Evolutionary conservation across 768 basidiomycete genomes (phyloP).

Genomic region (Pleurotus eryngii): DNA sequence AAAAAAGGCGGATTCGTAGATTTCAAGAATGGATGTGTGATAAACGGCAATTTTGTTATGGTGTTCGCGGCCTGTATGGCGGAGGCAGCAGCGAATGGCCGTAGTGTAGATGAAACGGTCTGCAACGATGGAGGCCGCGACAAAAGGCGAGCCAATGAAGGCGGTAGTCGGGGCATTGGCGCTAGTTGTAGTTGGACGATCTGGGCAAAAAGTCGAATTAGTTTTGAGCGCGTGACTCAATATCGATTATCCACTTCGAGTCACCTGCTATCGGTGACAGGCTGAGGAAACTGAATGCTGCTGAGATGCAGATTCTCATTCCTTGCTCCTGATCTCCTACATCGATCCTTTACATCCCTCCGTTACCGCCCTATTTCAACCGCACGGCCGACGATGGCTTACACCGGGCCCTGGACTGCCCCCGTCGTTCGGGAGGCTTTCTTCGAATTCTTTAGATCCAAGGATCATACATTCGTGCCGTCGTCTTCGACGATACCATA

Average conservation of each 20-base stretch:
- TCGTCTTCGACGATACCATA: slow-evolving; percentile 94
- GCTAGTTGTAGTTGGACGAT: background rate
- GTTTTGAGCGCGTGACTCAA: slow-evolving; percentile 16
- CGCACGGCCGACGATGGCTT: slow-evolving; percentile 28
- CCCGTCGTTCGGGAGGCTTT: slow-evolving; percentile 80
- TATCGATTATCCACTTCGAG: slow-evolving; percentile 9
- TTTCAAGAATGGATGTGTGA: slow-evolving; percentile 16
- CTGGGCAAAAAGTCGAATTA: background rate
- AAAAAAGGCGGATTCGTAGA: slow-evolving; percentile 16
- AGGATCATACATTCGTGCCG: slow-evolving; percentile 83
- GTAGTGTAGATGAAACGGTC: slow-evolving; percentile 4
- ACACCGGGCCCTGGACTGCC: slow-evolving; percentile 71
- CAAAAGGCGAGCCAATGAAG: slow-evolving; percentile 33
- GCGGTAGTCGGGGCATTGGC: slow-evolving; percentile 43
- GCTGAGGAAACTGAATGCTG: slow-evolving; percentile 21
- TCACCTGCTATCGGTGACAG: slow-evolving; percentile 8
- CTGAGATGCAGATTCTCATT: slow-evolving; percentile 17
- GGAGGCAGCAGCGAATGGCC: background rate
- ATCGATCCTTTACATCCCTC: slow-evolving; percentile 12
- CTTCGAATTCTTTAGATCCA: slow-evolving; percentile 81
- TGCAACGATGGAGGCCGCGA: slow-evolving; percentile 29
- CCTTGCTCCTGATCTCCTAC: slow-evolving; percentile 23
- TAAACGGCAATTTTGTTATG: slow-evolving; percentile 14
- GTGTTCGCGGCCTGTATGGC: slow-evolving; percentile 3
- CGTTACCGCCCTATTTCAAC: slow-evolving; percentile 22